Percentiles rank a stretch among this genome's conserved stretches.
phyloP scores from a whole-genome alignment of 1,284 basidiomycete genomes.

The Trichosporon coremiiforme region DNA sequence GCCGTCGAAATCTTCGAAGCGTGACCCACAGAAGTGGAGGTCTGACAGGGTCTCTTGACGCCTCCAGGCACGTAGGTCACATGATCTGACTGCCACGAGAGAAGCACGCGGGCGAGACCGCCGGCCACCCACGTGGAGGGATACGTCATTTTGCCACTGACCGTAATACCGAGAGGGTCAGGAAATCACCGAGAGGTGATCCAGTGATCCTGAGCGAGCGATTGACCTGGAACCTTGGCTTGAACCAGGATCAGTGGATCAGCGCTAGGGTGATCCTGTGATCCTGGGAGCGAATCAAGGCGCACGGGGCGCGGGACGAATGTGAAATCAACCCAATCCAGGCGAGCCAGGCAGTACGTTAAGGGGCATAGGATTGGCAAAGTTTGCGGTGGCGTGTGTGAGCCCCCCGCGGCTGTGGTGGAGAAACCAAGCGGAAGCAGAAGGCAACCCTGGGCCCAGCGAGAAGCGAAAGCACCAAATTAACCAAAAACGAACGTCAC shows the following conservation, averaged over 20 bases:
- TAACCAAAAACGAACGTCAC: not conserved
- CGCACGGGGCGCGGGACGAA: not conserved
- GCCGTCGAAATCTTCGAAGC: not conserved
- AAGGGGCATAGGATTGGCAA: constrained; percentile 8
- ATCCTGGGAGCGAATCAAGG: not conserved
- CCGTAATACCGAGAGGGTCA: not conserved
- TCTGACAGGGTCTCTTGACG: not conserved
- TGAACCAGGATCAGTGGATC: constrained; percentile 10
- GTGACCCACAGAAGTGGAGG: constrained; percentile 17
- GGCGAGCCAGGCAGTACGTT: not conserved
- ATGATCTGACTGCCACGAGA: not conserved
- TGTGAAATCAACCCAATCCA: not conserved
- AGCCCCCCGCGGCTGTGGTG: not conserved
- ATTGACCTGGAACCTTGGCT: not conserved
- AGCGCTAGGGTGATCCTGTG: not conserved
- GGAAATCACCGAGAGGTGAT: constrained; percentile 12
- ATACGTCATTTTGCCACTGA: constrained; percentile 13
- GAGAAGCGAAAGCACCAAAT: not conserved
- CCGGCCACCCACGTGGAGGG: not conserved
- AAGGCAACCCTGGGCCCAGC: not conserved
- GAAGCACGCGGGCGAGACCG: not conserved
- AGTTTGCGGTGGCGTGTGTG: constrained; percentile 11
- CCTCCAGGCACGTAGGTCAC: not conserved
- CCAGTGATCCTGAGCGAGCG: constrained; percentile 9
- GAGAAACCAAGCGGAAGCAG: not conserved